These are phyloP conservation scores for Scleroderma bovista DNA, from an alignment of 768 basidiomycete genomes.

Conservation along the genomic window DNA sequence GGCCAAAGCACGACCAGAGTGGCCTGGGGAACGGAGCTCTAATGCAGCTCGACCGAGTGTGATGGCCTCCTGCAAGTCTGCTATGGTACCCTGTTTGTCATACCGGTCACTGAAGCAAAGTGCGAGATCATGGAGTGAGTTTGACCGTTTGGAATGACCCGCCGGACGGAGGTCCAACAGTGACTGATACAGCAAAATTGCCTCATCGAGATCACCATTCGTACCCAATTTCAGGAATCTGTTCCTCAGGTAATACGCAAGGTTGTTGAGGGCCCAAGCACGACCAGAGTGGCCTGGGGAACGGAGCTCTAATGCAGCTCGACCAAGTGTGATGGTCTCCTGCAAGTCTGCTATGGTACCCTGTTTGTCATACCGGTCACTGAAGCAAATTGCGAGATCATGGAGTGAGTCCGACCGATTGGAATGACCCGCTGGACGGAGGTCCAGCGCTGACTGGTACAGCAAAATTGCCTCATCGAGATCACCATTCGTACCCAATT, in stretches of 20 bases:
- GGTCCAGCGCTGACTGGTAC: not conserved
- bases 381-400: not conserved
- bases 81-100: too few relatives aligned
- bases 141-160: not conserved
- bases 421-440: not conserved
- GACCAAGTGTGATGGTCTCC: not conserved
- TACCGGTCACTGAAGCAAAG: not conserved
- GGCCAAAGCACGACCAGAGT: slow-evolving; percentile 1
- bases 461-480: not conserved
- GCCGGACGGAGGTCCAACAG: not conserved
- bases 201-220: not conserved
- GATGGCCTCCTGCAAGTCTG: too few relatives aligned
- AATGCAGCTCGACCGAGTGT: slow-evolving; percentile 1
- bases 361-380: not conserved
- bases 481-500: not conserved
- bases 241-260: slow-evolving; percentile 26
- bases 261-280: slow-evolving; percentile 50
- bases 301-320: not conserved
- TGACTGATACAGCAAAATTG: not conserved
- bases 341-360: not conserved
- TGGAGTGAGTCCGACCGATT: not conserved
- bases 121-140: not conserved
- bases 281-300: slow-evolving; percentile 32
- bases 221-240: not conserved
- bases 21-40: slow-evolving; percentile 3